A percentile compares a stretch with the other conserved stretches of the same genome.
Evolutionary conservation across 2,329 filamentous ascomycete genomes (phyloP).

Genomic region (Penicillium carneum): DNA sequence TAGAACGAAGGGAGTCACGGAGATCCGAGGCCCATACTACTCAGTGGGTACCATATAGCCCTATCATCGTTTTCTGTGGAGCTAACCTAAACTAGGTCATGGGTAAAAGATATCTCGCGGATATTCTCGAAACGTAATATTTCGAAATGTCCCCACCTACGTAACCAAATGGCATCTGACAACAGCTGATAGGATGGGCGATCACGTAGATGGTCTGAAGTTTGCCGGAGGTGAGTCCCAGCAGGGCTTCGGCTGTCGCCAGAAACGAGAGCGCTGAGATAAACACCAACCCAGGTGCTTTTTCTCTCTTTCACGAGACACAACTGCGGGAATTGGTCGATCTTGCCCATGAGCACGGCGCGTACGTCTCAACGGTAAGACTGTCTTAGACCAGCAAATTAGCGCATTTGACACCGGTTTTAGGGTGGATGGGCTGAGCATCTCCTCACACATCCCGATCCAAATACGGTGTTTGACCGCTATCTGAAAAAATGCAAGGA

Average conservation of each 20-base stretch:
- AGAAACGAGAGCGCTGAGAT: background rate
- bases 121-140: constrained; percentile 61
- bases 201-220: constrained; percentile 63
- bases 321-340: constrained; percentile 58
- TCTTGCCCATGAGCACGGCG: constrained; percentile 58
- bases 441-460: constrained; percentile 58
- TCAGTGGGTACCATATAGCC: constrained; percentile 44
- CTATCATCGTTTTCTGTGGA: background rate
- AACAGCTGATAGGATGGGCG: constrained; percentile 54
- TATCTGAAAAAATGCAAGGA: constrained; percentile 62
- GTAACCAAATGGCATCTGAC: background rate
- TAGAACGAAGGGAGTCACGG: constrained; percentile 59
- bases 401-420: background rate
- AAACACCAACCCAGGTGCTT: constrained; percentile 50
- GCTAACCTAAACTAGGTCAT: constrained; percentile 48
- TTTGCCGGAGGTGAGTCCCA: constrained; percentile 56
- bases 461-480: constrained; percentile 56
- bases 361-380: constrained; percentile 61
- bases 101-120: constrained; percentile 61
- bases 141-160: background rate
- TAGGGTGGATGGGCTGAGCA: constrained; percentile 64
- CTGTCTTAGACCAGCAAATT: constrained; percentile 2
- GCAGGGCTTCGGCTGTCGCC: background rate
- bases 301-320: constrained; percentile 59
- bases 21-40: constrained; percentile 65